Base-by-base conservation (phyloP, 2,329 filamentous ascomycete genomes). In the Penicillium sp. region DNA sequence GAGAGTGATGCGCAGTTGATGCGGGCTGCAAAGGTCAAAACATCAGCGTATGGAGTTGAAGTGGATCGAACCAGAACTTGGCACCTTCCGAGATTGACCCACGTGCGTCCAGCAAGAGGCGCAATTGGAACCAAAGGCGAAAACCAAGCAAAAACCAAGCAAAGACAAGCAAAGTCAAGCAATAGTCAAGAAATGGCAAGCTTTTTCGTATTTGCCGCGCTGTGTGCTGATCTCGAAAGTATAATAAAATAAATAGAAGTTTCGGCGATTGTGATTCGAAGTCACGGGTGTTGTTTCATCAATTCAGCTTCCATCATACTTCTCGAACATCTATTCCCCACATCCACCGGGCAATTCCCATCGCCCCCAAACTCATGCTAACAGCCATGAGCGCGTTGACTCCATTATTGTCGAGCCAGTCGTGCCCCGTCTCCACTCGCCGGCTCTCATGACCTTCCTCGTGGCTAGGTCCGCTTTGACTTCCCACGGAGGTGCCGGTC, bases 381-480 rank as follows among this genome's bases (percentile, higher is more conserved):
- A 78, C 73, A 0, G 90, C 89, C 90, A 95, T 96, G 39, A 90
- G 62, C 41, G 95, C 78, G 62, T 98, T 98, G 53, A 98, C 88
- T 37, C 85, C 84, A 62, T 98, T 98, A 64, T 98, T 98, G 64
- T 94, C 88, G 40, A 98, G 70, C 44, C 93, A 61, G 59, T 95
- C 76, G 67, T 72, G 34, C 59, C 79, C 87, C 50, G 71, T 83
- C 64, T 85, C 79, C 5, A 82, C 65, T 4, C 79, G 68, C 12
- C 83, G 70, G 35, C 80, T 81, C 43, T 82, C 76, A 52, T 71
- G 72, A 39, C 72, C 44, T 3, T 41, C 35, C 6, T 58, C 51
- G 22, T 44, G 44, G 4, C 30, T 36, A 14, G 36, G 37, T 2
- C 41, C 50, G 6, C 43, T 25, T 27, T 47, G 41, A 11, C 35